Percentiles rank a stretch among this genome's conserved stretches.
Conservation (phyloP, 306 rosid species). For the Dalbergia oliveri region DNA sequence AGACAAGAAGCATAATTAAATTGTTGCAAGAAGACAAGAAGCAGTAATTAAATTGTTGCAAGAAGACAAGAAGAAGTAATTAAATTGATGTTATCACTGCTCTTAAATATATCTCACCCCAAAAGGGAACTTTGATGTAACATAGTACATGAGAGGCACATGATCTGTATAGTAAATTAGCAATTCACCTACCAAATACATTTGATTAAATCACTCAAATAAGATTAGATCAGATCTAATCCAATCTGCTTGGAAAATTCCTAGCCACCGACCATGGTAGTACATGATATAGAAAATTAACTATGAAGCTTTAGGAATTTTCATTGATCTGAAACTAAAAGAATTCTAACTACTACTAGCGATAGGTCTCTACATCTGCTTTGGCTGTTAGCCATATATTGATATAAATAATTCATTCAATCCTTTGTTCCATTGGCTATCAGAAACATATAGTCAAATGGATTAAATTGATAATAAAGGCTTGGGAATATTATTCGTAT, state of each 20-base stretch:
- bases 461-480: background rate
- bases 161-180: slow-evolving; percentile 39
- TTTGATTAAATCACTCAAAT: slow-evolving; percentile 37
- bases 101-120: slow-evolving; percentile 13
- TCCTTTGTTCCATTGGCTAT: background rate
- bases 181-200: slow-evolving; percentile 22
- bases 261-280: slow-evolving; percentile 41
- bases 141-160: slow-evolving; percentile 52
- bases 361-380: slow-evolving; percentile 41
- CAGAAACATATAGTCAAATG: slow-evolving; percentile 11
- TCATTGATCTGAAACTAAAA: slow-evolving; percentile 27
- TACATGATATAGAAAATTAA: slow-evolving; percentile 13
- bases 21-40: slow-evolving; percentile 6
- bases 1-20: background rate
- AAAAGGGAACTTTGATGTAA: slow-evolving; percentile 36
- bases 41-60: background rate
- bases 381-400: slow-evolving; percentile 32
- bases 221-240: slow-evolving; percentile 44
- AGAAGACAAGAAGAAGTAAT: slow-evolving; percentile 7
- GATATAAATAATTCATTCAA: slow-evolving; percentile 1
- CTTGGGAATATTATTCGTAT: slow-evolving; percentile 4
- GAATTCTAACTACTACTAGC: slow-evolving; percentile 38
- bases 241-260: slow-evolving; percentile 47
- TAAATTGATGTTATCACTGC: background rate
- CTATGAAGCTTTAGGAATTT: slow-evolving; percentile 11